Conservation (phyloP, 1,284 basidiomycete genomes). For the Thecaphora thlaspeos region DNA sequence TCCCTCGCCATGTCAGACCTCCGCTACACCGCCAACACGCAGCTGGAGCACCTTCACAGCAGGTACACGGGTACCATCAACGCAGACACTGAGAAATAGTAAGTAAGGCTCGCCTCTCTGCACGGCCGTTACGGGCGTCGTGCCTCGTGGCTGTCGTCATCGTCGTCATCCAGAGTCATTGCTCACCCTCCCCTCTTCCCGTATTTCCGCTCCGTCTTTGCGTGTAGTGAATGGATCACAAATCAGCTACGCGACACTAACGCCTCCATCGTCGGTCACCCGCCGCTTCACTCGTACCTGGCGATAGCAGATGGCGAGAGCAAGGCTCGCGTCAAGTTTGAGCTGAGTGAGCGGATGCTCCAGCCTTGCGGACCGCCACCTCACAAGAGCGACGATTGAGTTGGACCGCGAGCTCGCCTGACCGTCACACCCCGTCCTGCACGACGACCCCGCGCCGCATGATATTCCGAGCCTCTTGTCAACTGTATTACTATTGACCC, state of each 20-base stretch:
- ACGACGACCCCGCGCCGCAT: too few species aligned
- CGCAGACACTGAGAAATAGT: conserved; percentile 54
- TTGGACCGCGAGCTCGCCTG: too few species aligned
- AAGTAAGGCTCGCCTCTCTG: too few species aligned
- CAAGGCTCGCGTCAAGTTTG: conserved; percentile 84
- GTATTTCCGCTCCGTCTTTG: conserved; percentile 4
- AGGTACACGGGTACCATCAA: conserved; percentile 82
- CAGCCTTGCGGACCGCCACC: conserved; percentile 98
- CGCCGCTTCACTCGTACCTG: conserved; percentile 78
- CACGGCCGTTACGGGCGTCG: too few species aligned
- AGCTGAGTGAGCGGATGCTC: conserved; percentile 76
- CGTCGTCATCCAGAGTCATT: too few species aligned
- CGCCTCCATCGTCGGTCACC: conserved; percentile 86
- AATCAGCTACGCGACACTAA: conserved; percentile 95
- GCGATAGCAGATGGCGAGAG: conserved; percentile 91
- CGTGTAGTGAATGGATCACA: conserved; percentile 85
- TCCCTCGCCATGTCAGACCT: conserved; percentile 23
- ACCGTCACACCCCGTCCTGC: too few species aligned
- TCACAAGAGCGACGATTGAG: conserved; percentile 76
- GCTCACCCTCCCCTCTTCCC: conserved; percentile 5
- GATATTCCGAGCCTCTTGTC: too few species aligned
- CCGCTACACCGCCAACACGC: conserved; percentile 36
- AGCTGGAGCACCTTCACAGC: conserved; percentile 69
- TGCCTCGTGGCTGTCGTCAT: too few species aligned
- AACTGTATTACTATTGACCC: too few species aligned